Evolutionary conservation across 2,329 filamentous ascomycete species (phyloP), one percentile per base, ranked within the genome.

Genomic region (Pseudogymnoascus sp.): DNA sequence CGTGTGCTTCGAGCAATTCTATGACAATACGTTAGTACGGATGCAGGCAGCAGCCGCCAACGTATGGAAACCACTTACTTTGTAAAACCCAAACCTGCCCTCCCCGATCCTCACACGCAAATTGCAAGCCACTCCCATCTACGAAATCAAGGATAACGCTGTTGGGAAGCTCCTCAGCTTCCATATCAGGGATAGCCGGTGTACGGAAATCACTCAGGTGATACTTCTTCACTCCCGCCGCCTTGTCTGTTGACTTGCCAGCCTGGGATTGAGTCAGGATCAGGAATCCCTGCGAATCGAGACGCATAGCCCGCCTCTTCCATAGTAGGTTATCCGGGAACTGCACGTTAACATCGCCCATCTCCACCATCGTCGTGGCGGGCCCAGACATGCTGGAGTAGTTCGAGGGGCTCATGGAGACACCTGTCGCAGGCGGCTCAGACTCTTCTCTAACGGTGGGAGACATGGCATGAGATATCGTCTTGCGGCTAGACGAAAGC

Each of bases 301-400:
- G 85, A 67, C 88, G 88, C 76, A 97, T 86, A 71, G 88, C 92
- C 65, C 95, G 86, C 62, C 93, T 89, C 79, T 97, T 99, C 95
- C 95, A 99, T 11, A 99, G 82, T 56, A 99, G 81, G 62, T 91
- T 96, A 73, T 97, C 93, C 0, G 95, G 95, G 73, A 99, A 97
- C 74, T 99, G 95, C 10, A 97, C 90, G 70, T 99, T 97, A 67
- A 99, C 88, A 71, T 97, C 91, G 59, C 93, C 91, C 63, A 74
- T 67, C 65, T 71, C 67, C 47, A 67, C 64, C 62, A 65, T 68
- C 62, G 24, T 64, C 65, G 63, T 31, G 64, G 65, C 56, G 65
- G 68, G 63, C 69, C 65, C 13, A 76, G 68, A 84, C 82, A 70
- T 81, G 81, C 14, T 78, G 64, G 61, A 16, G 70, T 67, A n/a